Percentiles rank a stretch among this genome's conserved stretches.
Evolutionary conservation across 257 asterid species (phyloP).

Genomic region (Perilla frutescens): DNA sequence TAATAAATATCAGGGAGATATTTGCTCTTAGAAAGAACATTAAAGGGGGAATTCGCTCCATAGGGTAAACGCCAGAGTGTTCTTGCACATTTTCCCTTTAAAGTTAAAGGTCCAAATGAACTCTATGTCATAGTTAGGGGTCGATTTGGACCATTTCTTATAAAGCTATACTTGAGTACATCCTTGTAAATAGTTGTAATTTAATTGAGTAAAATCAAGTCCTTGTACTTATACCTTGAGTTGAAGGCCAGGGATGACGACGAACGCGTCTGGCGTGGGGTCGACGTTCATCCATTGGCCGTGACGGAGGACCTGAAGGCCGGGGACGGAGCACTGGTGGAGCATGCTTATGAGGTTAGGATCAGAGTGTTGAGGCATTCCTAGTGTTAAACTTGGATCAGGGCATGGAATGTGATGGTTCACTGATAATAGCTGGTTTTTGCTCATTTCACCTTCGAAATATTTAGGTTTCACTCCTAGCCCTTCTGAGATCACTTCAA

Average conservation of each 20-base stretch:
- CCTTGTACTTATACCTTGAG: slow-evolving; percentile 40
- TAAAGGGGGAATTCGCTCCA: no score
- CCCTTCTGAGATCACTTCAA: slow-evolving; percentile 61
- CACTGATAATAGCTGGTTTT: slow-evolving; percentile 51
- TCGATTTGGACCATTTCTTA: no score
- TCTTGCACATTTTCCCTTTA: no score
- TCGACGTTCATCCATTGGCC: slow-evolving; percentile 62
- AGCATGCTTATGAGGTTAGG: slow-evolving; percentile 72
- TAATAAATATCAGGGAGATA: no score
- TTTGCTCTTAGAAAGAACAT: no score
- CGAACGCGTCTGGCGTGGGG: slow-evolving; percentile 49
- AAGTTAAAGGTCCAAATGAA: no score
- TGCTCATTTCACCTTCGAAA: slow-evolving; percentile 49
- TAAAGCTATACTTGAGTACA: no score
- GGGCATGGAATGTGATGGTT: slow-evolving; percentile 82
- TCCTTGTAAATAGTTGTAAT: no score
- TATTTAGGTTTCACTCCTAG: slow-evolving; percentile 49
- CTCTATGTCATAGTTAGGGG: no score
- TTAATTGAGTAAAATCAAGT: no score
- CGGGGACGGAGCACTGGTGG: slow-evolving; percentile 54
- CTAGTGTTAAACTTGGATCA: slow-evolving; percentile 69
- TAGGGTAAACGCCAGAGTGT: no score
- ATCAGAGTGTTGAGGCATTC: slow-evolving; percentile 65
- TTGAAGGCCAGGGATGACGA: slow-evolving; percentile 56
- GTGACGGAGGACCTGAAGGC: slow-evolving; percentile 53